Base-by-base conservation (phyloP, 2,329 filamentous ascomycete species). In the Coniochaeta hoffmannii region DNA sequence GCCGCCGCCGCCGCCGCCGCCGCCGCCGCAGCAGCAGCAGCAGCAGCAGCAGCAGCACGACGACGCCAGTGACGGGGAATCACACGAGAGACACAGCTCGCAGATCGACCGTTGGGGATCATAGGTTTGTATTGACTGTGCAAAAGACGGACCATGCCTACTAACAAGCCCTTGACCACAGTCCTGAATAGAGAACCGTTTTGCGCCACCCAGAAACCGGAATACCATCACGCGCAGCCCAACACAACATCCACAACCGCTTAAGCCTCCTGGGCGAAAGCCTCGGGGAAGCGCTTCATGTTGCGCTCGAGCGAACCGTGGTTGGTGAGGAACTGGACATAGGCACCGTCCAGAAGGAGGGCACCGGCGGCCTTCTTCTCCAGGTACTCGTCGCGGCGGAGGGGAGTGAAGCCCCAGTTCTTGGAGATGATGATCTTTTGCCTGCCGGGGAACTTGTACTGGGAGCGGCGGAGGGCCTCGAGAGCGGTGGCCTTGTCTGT, bases 351-450 rank as follows among this genome's bases (percentile, higher is more conserved):
- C 68, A 95, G 88, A 84, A 93, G 90, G 80, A 99, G 87, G 74
- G 86, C 87, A 74, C 94, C 94, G 71, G 87, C 88, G 73, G 90
- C 83, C 86, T 96, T 95, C 82, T 93, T 89, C 78, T 91, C 85
- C 73, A 96, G 82, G 82, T 97, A 99, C 78, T 99, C 94, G 68
- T 97, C 94, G 69, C 94, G 92, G 72, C 90, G 88, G 70, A 99
- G 90, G 73, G 92, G 92, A 62, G 94, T 99, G 89, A 99, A 99
- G 68, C 94, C 94, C 94, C 94, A 99, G 87, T 99, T 99, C 91
- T 97, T 99, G 84, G 89, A 95, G 81, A 97, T 88, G 72, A 99
- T 97, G 82, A 99, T 97, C 91, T 99, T 99, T 86, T 99, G 94
- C 81, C 94, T 93, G 78, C 94, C 94, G 67, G 94, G 94, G 90